Conservation (phyloP, 2,329 filamentous ascomycete genomes). For the Botrytis pseudocinerea region DNA sequence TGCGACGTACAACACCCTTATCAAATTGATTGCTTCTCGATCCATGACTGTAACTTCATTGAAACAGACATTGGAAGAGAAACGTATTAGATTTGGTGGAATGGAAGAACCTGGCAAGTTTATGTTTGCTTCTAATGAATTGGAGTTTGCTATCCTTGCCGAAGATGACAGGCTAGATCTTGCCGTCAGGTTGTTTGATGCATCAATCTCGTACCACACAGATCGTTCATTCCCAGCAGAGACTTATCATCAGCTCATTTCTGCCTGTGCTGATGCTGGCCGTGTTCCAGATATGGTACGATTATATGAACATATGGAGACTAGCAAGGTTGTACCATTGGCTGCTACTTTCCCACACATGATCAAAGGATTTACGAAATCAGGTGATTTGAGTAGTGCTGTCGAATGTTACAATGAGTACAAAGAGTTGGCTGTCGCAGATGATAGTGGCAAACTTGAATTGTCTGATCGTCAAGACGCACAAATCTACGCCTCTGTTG, state of each 20-base stretch:
- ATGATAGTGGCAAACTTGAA: constrained; percentile 71
- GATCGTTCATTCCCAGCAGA: constrained; percentile 70
- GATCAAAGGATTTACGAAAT: constrained; percentile 88
- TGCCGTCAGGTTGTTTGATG: constrained; percentile 82
- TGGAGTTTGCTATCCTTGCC: constrained; percentile 80
- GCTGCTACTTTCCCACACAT: constrained; percentile 86
- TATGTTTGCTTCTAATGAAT: constrained; percentile 83
- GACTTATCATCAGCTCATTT: constrained; percentile 82
- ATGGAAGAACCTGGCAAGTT: constrained; percentile 83
- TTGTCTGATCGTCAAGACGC: constrained; percentile 74
- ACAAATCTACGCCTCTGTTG: constrained; percentile 85
- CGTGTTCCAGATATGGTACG: constrained; percentile 85
- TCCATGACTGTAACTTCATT: constrained; percentile 75
- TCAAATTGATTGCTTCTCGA: constrained; percentile 77
- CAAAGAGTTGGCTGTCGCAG: constrained; percentile 79
- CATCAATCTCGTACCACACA: constrained; percentile 61
- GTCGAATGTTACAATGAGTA: constrained; percentile 97
- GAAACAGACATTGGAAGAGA: constrained; percentile 75
- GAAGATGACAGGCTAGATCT: constrained; percentile 87
- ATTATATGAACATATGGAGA: constrained; percentile 90
- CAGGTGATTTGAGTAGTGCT: constrained; percentile 80
- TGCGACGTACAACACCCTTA: constrained; percentile 83
- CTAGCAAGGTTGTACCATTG: constrained; percentile 69
- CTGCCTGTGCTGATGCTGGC: constrained; percentile 80
- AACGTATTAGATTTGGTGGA: constrained; percentile 79